These are phyloP conservation scores for Mucor velutinosus DNA, from an alignment of 371 early-diverging fungal genomes.

Conservation along the genomic window DNA sequence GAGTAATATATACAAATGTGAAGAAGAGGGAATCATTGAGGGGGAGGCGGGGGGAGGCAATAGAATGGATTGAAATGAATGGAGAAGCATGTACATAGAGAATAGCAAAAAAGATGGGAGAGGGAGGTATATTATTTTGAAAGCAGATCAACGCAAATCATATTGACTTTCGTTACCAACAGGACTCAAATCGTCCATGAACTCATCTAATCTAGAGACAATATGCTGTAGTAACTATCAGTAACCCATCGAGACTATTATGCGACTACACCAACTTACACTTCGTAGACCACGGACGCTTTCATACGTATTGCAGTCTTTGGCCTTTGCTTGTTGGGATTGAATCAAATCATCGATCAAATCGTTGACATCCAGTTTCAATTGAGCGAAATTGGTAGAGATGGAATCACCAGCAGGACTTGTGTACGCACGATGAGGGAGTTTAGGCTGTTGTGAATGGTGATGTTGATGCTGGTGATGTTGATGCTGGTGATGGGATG, in stretches of 20 bases:
- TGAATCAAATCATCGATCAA: conserved; percentile 18
- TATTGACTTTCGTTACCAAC: not conserved
- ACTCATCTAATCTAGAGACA: not conserved
- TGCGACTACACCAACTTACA: conserved; percentile 9
- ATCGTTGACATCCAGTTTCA: conserved; percentile 19
- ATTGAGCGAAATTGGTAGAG: conserved; percentile 3
- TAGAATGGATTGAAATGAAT: not conserved
- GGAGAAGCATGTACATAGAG: not conserved
- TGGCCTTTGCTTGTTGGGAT: conserved; percentile 10
- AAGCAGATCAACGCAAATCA: not conserved
- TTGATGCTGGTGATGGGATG: not conserved
- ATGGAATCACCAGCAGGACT: not conserved
- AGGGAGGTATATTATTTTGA: not conserved
- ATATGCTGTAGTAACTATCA: not conserved
- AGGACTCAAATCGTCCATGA: not conserved
- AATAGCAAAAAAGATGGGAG: not conserved
- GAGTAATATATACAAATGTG: not conserved
- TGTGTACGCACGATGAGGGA: conserved; percentile 4
- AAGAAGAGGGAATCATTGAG: not conserved
- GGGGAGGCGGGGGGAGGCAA: not conserved
- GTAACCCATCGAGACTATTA: not conserved
- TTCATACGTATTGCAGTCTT: conserved; percentile 11
- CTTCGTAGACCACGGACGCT: conserved; percentile 8
- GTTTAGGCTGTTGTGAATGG: not conserved
- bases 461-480: not conserved